Evolutionary conservation across 371 early-diverging fungal species (phyloP).

Genomic region (Batkoa obscura): DNA sequence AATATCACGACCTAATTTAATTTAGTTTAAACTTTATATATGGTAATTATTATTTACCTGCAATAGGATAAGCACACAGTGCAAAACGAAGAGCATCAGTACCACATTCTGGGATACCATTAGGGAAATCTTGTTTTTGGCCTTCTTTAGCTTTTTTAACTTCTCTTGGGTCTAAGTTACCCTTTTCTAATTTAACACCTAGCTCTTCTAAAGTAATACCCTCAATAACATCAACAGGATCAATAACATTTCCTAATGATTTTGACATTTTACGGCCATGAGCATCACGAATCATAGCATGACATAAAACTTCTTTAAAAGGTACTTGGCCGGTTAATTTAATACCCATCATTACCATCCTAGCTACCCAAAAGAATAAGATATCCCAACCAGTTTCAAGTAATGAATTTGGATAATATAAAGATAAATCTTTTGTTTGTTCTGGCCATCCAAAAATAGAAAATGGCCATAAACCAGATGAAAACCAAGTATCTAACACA

Average conservation of each 20-base stretch:
- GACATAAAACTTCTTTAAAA: slow-evolving; percentile 90
- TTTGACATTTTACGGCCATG: slow-evolving; percentile 99
- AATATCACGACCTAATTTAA: slow-evolving; percentile 64
- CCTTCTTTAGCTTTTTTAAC: slow-evolving; percentile 71
- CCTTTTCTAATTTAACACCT: slow-evolving; percentile 51
- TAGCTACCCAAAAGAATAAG: slow-evolving; percentile 99
- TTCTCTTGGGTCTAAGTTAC: slow-evolving; percentile 91
- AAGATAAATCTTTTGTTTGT: slow-evolving; percentile 59
- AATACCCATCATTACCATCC: slow-evolving; percentile 99
- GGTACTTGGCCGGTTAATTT: slow-evolving; percentile 90
- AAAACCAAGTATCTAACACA: slow-evolving; percentile 99
- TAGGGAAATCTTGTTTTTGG: slow-evolving; percentile 86
- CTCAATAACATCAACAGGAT: slow-evolving; percentile 97
- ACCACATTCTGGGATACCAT: slow-evolving; percentile 98
- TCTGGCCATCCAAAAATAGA: slow-evolving; percentile 95
- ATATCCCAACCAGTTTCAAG: slow-evolving; percentile 99
- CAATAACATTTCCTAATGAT: slow-evolving; percentile 97
- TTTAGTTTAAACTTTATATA: background rate
- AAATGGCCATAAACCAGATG: slow-evolving; percentile 98
- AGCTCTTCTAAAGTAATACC: slow-evolving; percentile 70
- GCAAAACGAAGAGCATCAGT: slow-evolving; percentile 98
- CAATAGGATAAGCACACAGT: slow-evolving; percentile 80
- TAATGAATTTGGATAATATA: slow-evolving; percentile 84
- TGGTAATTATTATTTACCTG: background rate
- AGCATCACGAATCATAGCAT: slow-evolving; percentile 99